Conservation (phyloP, 1,139 yeast genomes). For the Casaregolazyma suthepensis region DNA sequence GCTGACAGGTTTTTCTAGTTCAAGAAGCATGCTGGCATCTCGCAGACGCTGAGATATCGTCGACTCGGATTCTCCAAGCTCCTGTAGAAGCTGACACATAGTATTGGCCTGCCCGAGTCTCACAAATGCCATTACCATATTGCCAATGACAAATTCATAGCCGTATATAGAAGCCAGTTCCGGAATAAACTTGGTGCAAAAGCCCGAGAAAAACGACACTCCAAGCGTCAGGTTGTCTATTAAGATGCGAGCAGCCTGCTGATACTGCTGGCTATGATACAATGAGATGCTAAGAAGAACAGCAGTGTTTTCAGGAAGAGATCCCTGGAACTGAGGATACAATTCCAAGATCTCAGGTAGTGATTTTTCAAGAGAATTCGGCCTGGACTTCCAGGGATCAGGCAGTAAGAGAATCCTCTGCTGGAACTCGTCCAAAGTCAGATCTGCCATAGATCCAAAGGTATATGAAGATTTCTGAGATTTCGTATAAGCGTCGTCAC, state of each 20-base stretch:
- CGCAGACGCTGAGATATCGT: not conserved
- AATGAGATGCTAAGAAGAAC: constrained; percentile 11
- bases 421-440: not conserved
- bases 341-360: constrained; percentile 6
- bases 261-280: constrained; percentile 12
- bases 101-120: constrained; percentile 12
- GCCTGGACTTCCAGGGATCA: not conserved
- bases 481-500: not conserved
- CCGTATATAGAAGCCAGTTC: constrained; percentile 11
- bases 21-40: not conserved
- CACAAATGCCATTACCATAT: constrained; percentile 13
- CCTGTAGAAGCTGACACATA: constrained; percentile 11
- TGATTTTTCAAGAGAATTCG: not conserved
- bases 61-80: constrained; percentile 10
- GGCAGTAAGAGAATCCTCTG: not conserved
- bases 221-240: constrained; percentile 15
- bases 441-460: not conserved
- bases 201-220: constrained; percentile 9
- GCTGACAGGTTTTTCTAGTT: not conserved
- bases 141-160: constrained; percentile 14
- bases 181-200: constrained; percentile 13
- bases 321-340: constrained; percentile 10
- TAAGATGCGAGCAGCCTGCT: constrained; percentile 10
- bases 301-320: constrained; percentile 10
- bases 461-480: not conserved